A percentile compares a stretch with the other conserved stretches of the same genome.
Conservation (phyloP, 228 moss, liverwort and hornwort genomes). For the Sphagnum fallax region DNA sequence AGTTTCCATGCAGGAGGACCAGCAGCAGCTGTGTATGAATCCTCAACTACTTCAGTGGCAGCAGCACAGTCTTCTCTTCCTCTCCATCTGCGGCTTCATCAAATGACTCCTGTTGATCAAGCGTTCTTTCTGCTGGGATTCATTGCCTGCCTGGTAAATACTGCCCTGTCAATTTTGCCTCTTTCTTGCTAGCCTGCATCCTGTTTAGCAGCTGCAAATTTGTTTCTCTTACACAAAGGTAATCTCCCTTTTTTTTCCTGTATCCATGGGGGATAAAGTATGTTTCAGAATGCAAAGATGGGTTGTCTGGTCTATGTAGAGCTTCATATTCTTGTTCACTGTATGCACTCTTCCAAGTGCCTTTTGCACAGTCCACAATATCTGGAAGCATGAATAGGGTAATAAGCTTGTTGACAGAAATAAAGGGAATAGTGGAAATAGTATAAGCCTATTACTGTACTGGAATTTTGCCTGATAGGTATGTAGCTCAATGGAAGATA, state of each 20-base stretch:
- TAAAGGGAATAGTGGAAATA: too few relatives aligned
- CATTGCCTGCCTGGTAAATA: constrained; percentile 34
- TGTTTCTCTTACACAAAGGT: neutral
- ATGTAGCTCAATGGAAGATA: too few relatives aligned
- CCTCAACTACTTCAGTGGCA: constrained; percentile 7
- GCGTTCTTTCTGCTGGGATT: constrained; percentile 51
- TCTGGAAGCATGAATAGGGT: too few relatives aligned
- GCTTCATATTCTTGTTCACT: neutral
- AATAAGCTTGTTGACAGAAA: too few relatives aligned
- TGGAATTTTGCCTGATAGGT: too few relatives aligned
- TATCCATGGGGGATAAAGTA: neutral
- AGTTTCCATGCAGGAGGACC: neutral
- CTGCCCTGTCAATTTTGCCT: neutral
- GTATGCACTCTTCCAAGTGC: neutral
- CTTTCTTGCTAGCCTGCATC: neutral
- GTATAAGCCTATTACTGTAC: too few relatives aligned
- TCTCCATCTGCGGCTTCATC: constrained; percentile 13
- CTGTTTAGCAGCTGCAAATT: neutral
- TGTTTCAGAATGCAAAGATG: neutral
- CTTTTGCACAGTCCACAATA: too few relatives aligned
- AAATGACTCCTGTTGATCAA: constrained; percentile 40
- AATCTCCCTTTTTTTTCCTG: neutral
- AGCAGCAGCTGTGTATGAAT: constrained; percentile 6
- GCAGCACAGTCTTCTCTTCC: constrained; percentile 22
- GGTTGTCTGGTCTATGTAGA: neutral